A percentile compares a stretch with the other conserved stretches of the same genome.
Conservation (phyloP, 2,329 filamentous ascomycete species). For the Sporothrix pallida region DNA sequence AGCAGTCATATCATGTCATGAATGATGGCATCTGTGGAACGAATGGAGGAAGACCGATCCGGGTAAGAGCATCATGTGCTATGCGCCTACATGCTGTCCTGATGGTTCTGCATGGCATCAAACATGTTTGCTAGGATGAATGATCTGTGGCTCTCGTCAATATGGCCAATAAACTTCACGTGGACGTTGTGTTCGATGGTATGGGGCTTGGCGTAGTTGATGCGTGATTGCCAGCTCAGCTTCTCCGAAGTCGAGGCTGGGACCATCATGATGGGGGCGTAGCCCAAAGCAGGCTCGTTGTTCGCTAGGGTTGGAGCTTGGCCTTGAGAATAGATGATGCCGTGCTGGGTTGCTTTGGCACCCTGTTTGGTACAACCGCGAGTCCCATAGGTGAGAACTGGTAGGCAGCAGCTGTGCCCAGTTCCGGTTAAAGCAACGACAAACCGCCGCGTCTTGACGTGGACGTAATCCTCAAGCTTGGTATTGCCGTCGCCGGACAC, state of each 20-base stretch:
- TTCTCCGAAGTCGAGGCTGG: constrained; percentile 52
- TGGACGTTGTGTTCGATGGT: constrained; percentile 64
- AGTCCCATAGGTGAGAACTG: constrained; percentile 61
- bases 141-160: not conserved
- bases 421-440: constrained; percentile 59
- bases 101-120: constrained; percentile 6
- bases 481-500: not conserved
- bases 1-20: too few relatives aligned
- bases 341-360: constrained; percentile 59
- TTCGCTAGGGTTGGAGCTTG: constrained; percentile 45
- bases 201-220: constrained; percentile 63
- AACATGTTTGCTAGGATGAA: not conserved
- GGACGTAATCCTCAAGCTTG: constrained; percentile 34
- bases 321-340: constrained; percentile 54
- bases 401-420: constrained; percentile 64
- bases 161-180: constrained; percentile 61
- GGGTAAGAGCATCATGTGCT: too few relatives aligned
- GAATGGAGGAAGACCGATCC: too few relatives aligned
- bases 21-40: too few relatives aligned
- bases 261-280: constrained; percentile 52
- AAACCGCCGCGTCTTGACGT: constrained; percentile 49
- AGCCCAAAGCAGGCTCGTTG: constrained; percentile 57
- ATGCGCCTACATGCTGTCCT: not conserved
- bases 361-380: constrained; percentile 60
- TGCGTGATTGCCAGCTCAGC: constrained; percentile 57